Percentiles rank a stretch among this genome's conserved stretches.
Conservation (phyloP, 2,329 filamentous ascomycete genomes). For the Colletotrichum gigasporum region DNA sequence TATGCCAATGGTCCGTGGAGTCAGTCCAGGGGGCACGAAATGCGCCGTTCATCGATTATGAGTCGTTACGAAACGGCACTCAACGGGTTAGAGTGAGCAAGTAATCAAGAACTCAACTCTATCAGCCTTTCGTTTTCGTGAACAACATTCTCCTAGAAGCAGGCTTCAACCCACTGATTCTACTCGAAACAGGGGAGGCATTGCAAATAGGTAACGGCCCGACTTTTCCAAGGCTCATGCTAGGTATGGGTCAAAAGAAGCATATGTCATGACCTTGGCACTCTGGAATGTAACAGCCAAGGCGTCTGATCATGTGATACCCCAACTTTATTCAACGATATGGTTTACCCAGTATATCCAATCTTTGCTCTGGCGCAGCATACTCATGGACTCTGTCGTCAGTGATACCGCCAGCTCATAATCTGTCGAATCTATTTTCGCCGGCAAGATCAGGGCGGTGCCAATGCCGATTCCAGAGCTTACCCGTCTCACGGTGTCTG, state of each 20-base stretch:
- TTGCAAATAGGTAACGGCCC: background rate
- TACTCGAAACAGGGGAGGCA: background rate
- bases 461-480: background rate
- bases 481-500: background rate
- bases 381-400: background rate
- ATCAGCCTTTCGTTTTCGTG: too few relatives aligned
- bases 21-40: too few relatives aligned
- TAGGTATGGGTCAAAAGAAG: background rate
- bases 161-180: background rate
- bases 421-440: background rate
- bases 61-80: too few relatives aligned
- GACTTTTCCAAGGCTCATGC: background rate
- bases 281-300: too few relatives aligned
- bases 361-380: background rate
- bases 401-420: background rate
- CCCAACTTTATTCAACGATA: background rate
- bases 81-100: too few relatives aligned
- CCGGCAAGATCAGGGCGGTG: background rate
- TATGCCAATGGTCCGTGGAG: too few relatives aligned
- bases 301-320: background rate
- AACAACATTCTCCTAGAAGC: too few relatives aligned
- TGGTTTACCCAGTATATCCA: background rate
- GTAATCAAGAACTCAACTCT: too few relatives aligned
- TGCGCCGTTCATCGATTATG: too few relatives aligned
- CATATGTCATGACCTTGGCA: background rate